Conservation (phyloP, 805 yeast genomes). For the Ogataea trehalophila region DNA sequence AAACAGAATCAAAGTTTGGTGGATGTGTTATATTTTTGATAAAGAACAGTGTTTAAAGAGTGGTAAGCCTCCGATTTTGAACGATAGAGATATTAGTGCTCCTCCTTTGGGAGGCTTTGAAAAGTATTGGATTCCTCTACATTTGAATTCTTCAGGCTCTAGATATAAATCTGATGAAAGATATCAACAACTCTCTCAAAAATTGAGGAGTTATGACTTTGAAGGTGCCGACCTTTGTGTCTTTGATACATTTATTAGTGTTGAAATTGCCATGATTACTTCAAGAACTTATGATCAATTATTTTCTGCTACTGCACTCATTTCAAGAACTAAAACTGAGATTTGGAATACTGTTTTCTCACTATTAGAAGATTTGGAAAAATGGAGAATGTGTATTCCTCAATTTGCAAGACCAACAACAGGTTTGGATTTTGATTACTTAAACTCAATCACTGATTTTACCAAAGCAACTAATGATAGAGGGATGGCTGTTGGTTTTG, state of each 20-base stretch:
- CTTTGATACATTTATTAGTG: constrained; percentile 13
- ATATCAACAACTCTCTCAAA: background rate
- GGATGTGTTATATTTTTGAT: constrained; percentile 44
- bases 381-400: constrained; percentile 27
- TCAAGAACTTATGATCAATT: constrained; percentile 24
- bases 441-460: background rate
- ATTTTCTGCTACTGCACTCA: constrained; percentile 26
- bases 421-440: constrained; percentile 3
- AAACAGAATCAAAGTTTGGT: constrained; percentile 42
- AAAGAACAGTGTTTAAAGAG: constrained; percentile 38
- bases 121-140: constrained; percentile 17
- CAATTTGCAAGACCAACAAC: constrained; percentile 19
- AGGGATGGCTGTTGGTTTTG: constrained; percentile 4
- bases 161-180: background rate
- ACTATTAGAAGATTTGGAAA: constrained; percentile 22
- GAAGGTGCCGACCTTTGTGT: background rate
- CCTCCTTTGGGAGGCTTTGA: constrained; percentile 24
- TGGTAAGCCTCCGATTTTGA: constrained; percentile 47
- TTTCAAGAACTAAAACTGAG: constrained; percentile 14
- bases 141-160: constrained; percentile 1
- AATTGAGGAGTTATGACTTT: background rate
- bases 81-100: constrained; percentile 35
- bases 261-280: constrained; percentile 22
- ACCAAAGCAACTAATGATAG: background rate
- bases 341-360: constrained; percentile 8